Evolutionary conservation across 2,329 filamentous ascomycete genomes (phyloP).

Genomic region (Aspergillus sp.): DNA sequence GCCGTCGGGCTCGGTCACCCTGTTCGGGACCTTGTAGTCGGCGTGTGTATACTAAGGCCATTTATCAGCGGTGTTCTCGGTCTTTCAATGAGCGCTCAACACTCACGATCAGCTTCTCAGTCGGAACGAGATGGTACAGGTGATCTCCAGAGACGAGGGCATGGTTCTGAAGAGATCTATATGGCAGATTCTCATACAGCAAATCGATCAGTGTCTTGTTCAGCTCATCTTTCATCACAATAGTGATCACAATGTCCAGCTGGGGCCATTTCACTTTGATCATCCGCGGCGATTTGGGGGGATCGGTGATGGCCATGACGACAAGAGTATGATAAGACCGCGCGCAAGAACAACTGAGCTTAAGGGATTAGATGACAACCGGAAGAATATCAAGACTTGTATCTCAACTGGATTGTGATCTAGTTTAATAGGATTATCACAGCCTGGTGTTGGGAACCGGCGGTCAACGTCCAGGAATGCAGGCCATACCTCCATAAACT

Average conservation of each 20-base stretch:
- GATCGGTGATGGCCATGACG: background rate
- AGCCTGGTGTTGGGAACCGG: too few relatives aligned
- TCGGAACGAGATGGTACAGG: constrained; percentile 14
- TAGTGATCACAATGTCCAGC: constrained; percentile 8
- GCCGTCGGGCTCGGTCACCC: constrained; percentile 11
- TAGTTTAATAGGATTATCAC: too few relatives aligned
- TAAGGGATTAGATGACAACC: too few relatives aligned
- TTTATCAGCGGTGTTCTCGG: background rate
- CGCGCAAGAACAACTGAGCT: too few relatives aligned
- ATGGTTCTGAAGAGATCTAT: constrained; percentile 16
- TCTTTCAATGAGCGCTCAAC: background rate
- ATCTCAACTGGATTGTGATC: too few relatives aligned
- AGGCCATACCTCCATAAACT: too few relatives aligned
- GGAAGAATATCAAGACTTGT: too few relatives aligned
- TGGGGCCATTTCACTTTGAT: constrained; percentile 15
- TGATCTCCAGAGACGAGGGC: constrained; percentile 15
- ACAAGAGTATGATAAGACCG: background rate
- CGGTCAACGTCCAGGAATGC: too few relatives aligned
- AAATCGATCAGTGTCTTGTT: constrained; percentile 9
- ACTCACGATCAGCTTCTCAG: constrained; percentile 11
- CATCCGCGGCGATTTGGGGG: background rate
- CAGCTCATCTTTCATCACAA: constrained; percentile 4
- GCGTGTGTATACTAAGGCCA: constrained; percentile 8
- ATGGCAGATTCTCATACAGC: constrained; percentile 9
- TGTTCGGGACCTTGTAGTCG: constrained; percentile 7